A percentile compares a stretch with the other conserved stretches of the same genome.
Evolutionary conservation across 768 basidiomycete genomes (phyloP).

Genomic region (Tricholoma terreum): DNA sequence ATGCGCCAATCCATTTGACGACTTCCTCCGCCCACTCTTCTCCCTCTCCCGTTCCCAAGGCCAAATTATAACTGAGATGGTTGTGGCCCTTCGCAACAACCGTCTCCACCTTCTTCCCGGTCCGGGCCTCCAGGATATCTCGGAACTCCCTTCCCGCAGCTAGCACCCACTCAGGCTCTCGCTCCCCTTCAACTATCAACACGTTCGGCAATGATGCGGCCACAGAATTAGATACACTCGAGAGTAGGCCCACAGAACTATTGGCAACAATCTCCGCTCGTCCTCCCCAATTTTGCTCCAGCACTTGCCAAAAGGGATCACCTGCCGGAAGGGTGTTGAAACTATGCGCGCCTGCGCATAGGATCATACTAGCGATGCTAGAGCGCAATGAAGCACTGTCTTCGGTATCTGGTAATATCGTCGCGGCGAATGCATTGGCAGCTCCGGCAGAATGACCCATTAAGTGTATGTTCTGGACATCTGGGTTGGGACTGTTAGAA

Average conservation of each 20-base stretch:
- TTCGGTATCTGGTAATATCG: conserved; percentile 36
- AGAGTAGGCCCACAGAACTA: conserved; percentile 41
- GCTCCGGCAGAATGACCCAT: conserved; percentile 66
- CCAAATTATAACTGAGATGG: conserved; percentile 55
- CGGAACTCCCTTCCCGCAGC: conserved; percentile 36
- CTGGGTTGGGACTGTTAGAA: conserved; percentile 31
- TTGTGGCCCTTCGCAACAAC: conserved; percentile 53
- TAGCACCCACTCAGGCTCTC: conserved; percentile 47
- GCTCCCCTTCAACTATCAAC: conserved; percentile 48
- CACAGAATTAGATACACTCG: conserved; percentile 29
- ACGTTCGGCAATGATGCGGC: conserved; percentile 43
- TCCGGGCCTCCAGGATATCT: conserved; percentile 33
- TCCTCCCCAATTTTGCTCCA: conserved; percentile 38
- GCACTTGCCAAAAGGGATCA: conserved; percentile 23
- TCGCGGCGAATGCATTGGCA: conserved; percentile 43
- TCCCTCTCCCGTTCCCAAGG: conserved; percentile 50
- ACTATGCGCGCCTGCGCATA: conserved; percentile 46
- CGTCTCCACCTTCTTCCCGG: conserved; percentile 29
- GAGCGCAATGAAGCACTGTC: conserved; percentile 24
- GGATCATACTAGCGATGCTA: conserved; percentile 43
- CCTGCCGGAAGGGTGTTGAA: conserved; percentile 24
- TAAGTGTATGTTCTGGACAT: conserved; percentile 42
- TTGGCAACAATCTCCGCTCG: conserved; percentile 34
- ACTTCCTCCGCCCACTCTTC: conserved; percentile 61
- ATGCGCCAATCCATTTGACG: conserved; percentile 31